Evolutionary conservation across 345 rosid genomes (phyloP).

Genomic region (Linum trigynum): DNA sequence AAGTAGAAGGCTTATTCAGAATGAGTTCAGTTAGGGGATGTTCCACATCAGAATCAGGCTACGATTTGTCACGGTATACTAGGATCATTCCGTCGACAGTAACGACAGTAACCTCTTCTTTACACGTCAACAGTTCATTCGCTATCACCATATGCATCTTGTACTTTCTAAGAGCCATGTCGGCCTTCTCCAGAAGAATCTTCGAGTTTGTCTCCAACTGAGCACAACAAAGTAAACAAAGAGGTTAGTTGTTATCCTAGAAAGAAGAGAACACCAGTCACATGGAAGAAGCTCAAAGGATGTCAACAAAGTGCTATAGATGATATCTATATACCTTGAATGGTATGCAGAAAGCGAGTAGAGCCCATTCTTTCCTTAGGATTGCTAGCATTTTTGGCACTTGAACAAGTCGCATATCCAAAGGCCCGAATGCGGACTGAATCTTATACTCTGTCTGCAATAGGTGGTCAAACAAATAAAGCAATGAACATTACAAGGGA

Average conservation of each 20-base stretch:
- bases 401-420: conserved; percentile 84
- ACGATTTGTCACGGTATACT: conserved; percentile 45
- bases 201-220: conserved; percentile 83
- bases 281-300: background rate
- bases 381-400: conserved; percentile 83
- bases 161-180: conserved; percentile 50
- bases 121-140: conserved; percentile 67
- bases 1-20: conserved; percentile 42
- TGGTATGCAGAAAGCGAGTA: conserved; percentile 74
- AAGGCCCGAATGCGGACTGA: conserved; percentile 78
- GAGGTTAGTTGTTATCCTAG: background rate
- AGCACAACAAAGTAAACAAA: conserved; percentile 13
- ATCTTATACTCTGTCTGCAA: conserved; percentile 85
- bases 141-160: conserved; percentile 79
- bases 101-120: conserved; percentile 64
- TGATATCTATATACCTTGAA: conserved; percentile 48
- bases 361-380: conserved; percentile 75
- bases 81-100: conserved; percentile 37
- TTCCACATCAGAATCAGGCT: conserved; percentile 57
- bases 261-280: background rate
- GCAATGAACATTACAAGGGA: too few relatives aligned
- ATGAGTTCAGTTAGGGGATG: conserved; percentile 56
- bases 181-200: conserved; percentile 71
- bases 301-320: background rate
- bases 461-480: conserved; percentile 8